Conservation (phyloP, 2,329 filamentous ascomycete species). For the Ophiosphaerella herpotricha region DNA sequence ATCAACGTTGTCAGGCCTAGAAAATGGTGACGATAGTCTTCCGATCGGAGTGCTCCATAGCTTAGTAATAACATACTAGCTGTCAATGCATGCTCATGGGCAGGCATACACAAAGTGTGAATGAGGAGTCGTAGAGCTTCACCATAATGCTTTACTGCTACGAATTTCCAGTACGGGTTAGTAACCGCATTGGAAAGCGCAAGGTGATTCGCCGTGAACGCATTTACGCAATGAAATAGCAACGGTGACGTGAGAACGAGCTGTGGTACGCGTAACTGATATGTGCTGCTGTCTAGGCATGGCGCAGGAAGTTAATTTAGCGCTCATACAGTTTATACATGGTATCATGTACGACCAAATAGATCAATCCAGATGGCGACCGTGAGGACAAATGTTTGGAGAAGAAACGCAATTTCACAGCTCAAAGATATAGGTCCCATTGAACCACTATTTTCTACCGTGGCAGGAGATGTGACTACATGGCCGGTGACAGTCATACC, state of each 20-base stretch:
- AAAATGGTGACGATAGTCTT: slow-evolving; percentile 38
- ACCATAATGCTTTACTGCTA: slow-evolving; percentile 38
- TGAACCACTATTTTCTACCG: slow-evolving; percentile 1
- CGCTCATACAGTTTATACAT: neutral
- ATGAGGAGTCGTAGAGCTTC: slow-evolving; percentile 37
- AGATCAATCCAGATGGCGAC: slow-evolving; percentile 44
- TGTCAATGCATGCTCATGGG: slow-evolving; percentile 35
- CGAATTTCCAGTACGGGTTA: slow-evolving; percentile 36
- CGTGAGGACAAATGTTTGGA: slow-evolving; percentile 38
- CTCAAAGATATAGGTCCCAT: slow-evolving; percentile 22
- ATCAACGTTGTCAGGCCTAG: slow-evolving; percentile 37
- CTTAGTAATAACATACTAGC: slow-evolving; percentile 42
- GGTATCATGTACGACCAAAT: slow-evolving; percentile 10
- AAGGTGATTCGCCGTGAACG: slow-evolving; percentile 42
- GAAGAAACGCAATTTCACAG: slow-evolving; percentile 36
- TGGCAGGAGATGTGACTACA: slow-evolving; percentile 15
- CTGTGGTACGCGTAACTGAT: slow-evolving; percentile 36
- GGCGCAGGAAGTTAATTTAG: neutral
- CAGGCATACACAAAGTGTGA: slow-evolving; percentile 27
- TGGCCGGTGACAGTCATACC: slow-evolving; percentile 12
- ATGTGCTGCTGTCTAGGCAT: slow-evolving; percentile 31
- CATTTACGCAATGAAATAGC: slow-evolving; percentile 41
- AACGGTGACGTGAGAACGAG: slow-evolving; percentile 35
- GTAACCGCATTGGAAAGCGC: slow-evolving; percentile 28
- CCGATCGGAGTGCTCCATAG: slow-evolving; percentile 32